Conservation (phyloP, 495 filamentous ascomycete genomes). For the Daldinia vernicosa region DNA sequence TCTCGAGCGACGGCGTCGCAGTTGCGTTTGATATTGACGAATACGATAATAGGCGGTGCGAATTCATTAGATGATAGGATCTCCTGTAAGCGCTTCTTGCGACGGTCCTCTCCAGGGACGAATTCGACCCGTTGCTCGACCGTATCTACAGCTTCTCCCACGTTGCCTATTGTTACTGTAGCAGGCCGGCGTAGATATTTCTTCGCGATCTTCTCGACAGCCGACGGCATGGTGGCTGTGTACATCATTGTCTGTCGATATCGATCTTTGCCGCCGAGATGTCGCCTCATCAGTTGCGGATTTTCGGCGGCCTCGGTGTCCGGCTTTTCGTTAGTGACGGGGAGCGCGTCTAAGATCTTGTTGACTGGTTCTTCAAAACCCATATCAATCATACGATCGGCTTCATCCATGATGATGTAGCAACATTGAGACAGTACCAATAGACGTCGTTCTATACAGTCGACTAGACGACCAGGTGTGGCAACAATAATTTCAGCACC, state of each 20-base stretch:
- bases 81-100: constrained; percentile 94
- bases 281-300: constrained; percentile 80
- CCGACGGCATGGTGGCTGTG: constrained; percentile 95
- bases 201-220: constrained; percentile 93
- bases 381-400: constrained; percentile 98
- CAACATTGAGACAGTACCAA: constrained; percentile 94
- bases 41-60: constrained; percentile 93
- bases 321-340: constrained; percentile 94
- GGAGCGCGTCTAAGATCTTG: constrained; percentile 97
- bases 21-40: constrained; percentile 99
- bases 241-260: constrained; percentile 99
- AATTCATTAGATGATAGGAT: constrained; percentile 89
- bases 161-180: constrained; percentile 93
- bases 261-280: constrained; percentile 81
- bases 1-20: constrained; percentile 95
- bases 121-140: constrained; percentile 98
- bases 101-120: constrained; percentile 90
- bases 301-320: constrained; percentile 95
- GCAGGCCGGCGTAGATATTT: constrained; percentile 95
- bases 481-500: constrained; percentile 99
- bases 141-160: constrained; percentile 97
- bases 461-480: constrained; percentile 94
- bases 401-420: constrained; percentile 97
- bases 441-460: constrained; percentile 93
- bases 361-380: constrained; percentile 98